These are phyloP conservation scores for Glebionis coronaria DNA, from an alignment of 129 eudicot species.

Conservation along the genomic window DNA sequence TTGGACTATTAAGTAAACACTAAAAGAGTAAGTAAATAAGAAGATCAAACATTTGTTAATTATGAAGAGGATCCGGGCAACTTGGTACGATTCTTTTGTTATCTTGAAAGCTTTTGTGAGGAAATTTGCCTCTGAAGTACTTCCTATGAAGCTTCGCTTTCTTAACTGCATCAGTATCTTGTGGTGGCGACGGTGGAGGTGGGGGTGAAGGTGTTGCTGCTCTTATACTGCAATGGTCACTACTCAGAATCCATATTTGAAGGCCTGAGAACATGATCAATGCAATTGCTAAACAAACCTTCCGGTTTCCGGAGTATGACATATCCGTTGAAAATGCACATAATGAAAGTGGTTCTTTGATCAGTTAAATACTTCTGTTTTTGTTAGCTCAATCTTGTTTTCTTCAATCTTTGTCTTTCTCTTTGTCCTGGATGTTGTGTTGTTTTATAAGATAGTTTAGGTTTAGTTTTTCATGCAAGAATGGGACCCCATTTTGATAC, in stretches of 20 bases:
- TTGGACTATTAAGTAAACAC: conserved; percentile 35
- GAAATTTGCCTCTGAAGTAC: conserved; percentile 45
- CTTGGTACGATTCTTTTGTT: conserved; percentile 75
- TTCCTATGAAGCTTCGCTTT: conserved; percentile 40
- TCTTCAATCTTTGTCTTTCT: too few relatives aligned
- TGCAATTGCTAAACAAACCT: conserved; percentile 26
- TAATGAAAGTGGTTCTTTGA: conserved; percentile 39
- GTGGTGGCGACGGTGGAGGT: conserved; percentile 36
- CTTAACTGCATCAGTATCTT: conserved; percentile 20
- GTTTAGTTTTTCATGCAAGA: conserved; percentile 30
- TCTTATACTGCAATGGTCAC: conserved; percentile 38
- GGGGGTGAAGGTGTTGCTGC: conserved; percentile 25
- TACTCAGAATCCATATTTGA: conserved; percentile 37
- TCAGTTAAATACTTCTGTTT: conserved; percentile 14
- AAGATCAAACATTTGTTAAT: conserved; percentile 29
- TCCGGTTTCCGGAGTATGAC: conserved; percentile 42
- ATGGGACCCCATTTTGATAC: conserved; percentile 29
- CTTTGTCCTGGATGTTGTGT: background rate
- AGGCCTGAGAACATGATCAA: conserved; percentile 40
- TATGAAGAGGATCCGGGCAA: conserved; percentile 97
- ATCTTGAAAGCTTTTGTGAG: conserved; percentile 42
- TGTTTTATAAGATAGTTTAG: conserved; percentile 9
- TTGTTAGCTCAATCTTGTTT: conserved; percentile 22
- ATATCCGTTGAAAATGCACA: conserved; percentile 51
- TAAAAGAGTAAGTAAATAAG: background rate